Base-by-base conservation (phyloP, 2,329 filamentous ascomycete genomes). In the Xylaria sp. region DNA sequence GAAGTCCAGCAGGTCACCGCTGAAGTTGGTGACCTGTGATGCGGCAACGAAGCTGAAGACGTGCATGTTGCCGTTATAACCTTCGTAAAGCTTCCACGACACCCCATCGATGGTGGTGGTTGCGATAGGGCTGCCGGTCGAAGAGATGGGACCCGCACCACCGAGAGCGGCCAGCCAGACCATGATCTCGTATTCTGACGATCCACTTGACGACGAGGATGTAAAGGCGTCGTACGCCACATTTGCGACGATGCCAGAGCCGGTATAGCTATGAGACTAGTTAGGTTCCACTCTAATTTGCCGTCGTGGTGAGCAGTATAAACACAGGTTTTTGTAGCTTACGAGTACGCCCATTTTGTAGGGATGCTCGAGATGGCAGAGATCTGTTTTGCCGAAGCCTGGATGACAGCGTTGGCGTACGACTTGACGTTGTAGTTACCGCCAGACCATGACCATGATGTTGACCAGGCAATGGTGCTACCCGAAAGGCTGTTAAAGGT, bases 151-250 rank as follows among this genome's bases (percentile, higher is more conserved):
- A 12, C 71, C 71, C 2, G 71, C 70, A 31, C 71, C 71, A 33
- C 71, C 71, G 46, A 67, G 61, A n/a, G 71, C 70, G 15, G 64
- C 70, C 5, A 73, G 70, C 71, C 71, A 72, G 49, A 72, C 55
- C 71, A 73, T 89, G 71, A 89, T 79, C 75, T 89, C 87, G 71
- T 86, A 87, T 68, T 85, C 78, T n/a, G 79, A 72, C 43, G 78
- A 79, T 23, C 73, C 74, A 12, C 80, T 76, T 15, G 78, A 77
- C 21, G 79, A 78, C 12, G 75, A 74, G 3, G 78, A 77, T 17
- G 84, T 84, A 76, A 87, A 88, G 45, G 88, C 71, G 71, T 88
- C 85, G 71, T 87, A 88, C 25, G 84, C 78, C 8, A 89, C 86
- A 70, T 88, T 78, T 47, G 84, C 83, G 42, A 86, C 77, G 45